These are phyloP conservation scores for Brassica incana DNA, from an alignment of 345 rosid genomes.

Conservation along the genomic window DNA sequence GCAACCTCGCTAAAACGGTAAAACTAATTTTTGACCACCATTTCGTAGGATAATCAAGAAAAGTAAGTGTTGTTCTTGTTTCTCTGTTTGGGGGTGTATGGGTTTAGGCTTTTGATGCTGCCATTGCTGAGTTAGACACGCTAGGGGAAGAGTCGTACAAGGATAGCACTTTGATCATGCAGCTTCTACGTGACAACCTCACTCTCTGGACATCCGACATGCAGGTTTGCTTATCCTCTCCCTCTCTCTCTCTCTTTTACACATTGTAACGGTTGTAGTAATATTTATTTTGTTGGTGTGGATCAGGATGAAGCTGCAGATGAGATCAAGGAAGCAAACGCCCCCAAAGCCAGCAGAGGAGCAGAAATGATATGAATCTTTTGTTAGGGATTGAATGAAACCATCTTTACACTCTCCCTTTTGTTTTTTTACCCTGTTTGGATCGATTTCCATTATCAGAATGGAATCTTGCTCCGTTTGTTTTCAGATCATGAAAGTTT, in stretches of 20 bases:
- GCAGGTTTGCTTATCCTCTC: slow-evolving; percentile 52
- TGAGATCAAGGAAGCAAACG: slow-evolving; percentile 63
- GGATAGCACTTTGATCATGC: slow-evolving; percentile 61
- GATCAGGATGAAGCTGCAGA: slow-evolving; percentile 77
- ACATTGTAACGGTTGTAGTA: background rate
- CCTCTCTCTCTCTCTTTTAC: background rate
- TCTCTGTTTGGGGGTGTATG: slow-evolving; percentile 7
- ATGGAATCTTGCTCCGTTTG: background rate
- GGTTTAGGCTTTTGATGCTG: slow-evolving; percentile 76
- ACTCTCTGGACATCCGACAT: slow-evolving; percentile 91
- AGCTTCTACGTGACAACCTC: slow-evolving; percentile 67
- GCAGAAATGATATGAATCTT: slow-evolving; percentile 45
- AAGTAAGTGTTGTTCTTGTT: background rate
- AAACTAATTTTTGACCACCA: background rate
- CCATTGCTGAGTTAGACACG: slow-evolving; percentile 85
- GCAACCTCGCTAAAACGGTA: slow-evolving; percentile 88
- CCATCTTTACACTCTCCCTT: slow-evolving; percentile 5
- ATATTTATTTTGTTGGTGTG: background rate
- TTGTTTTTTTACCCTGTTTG: background rate
- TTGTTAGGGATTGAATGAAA: slow-evolving; percentile 22
- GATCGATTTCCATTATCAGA: background rate
- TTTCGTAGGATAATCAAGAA: background rate
- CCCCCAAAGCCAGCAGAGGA: slow-evolving; percentile 64
- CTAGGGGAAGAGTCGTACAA: slow-evolving; percentile 89
- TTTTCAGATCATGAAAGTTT: background rate